Base-by-base conservation (phyloP, 768 basidiomycete genomes). In the Kwoniella sp. region DNA sequence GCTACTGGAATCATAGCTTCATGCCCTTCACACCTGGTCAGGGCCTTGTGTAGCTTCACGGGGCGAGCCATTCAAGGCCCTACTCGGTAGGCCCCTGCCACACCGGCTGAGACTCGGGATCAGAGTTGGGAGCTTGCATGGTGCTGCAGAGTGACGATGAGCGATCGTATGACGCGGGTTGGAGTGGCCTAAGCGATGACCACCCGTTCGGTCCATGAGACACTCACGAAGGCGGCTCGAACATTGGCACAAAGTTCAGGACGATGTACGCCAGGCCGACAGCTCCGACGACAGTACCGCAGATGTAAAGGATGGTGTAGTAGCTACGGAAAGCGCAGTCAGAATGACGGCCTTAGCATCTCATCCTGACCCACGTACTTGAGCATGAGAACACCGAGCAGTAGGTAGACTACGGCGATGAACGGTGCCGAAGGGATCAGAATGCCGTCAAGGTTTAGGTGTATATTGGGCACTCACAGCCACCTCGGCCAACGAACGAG, bases 221-320 rank as follows among this genome's bases (percentile, higher is more conserved):
- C 2, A 69, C 70, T 56, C 43, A 72, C 73, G 71, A 69, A 34
- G 73, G 73, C 12, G 70, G 52, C 40, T 73, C 72, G 19, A 75
- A 52, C 33, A 67, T 50, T 6, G 67, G 68, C 20, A 75, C 42
- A 45, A 73, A 75, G 47, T 75, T 56, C 11, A 75, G 53, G 1
- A 27, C 70, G 54, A 75, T 58, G 52, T 67, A 75, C 4, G 50
- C 67, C 3, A 75, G 39, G 5, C 73, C 73, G 17, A 65, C 62
- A 29, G 65, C 25, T 5, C 72, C 73, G 20, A 72, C 67, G 26
- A 72, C 56, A 3, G 65, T 57, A 11, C 72, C 73, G 46, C 69
- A 70, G 50, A 73, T 51, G 51, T 75, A 75, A 3, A 71, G 63
- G 36, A 75, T 59, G 31, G 69, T 70, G 53, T 70, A 71, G 56